Conservation (phyloP, 306 rosid species). For the Parietaria judaica region DNA sequence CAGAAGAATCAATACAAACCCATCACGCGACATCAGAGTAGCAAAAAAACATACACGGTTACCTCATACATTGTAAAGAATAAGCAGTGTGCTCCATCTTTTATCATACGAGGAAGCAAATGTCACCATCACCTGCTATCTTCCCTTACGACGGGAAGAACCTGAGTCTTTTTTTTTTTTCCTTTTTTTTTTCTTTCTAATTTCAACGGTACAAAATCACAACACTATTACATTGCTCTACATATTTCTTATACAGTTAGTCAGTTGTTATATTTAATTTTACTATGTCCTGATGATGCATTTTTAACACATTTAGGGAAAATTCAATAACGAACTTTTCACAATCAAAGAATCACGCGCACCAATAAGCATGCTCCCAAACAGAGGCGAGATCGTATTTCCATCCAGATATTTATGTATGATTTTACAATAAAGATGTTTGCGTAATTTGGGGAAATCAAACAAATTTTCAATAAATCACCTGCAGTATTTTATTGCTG, state of each 20-base stretch:
- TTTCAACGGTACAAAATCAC: conserved; percentile 23
- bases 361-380: too few species aligned
- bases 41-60: conserved; percentile 60
- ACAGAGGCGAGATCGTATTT: too few species aligned
- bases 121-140: conserved; percentile 91
- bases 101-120: conserved; percentile 90
- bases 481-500: too few species aligned
- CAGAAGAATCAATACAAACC: conserved; percentile 37
- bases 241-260: conserved; percentile 15
- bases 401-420: too few species aligned
- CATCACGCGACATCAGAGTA: conserved; percentile 51
- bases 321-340: too few species aligned
- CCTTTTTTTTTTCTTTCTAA: conserved; percentile 25
- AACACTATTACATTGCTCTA: conserved; percentile 23
- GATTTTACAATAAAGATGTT: too few species aligned
- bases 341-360: too few species aligned
- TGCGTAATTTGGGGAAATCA: too few species aligned
- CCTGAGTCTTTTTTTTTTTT: conserved; percentile 27
- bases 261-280: not conserved
- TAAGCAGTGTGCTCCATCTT: conserved; percentile 96
- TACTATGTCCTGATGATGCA: too few species aligned
- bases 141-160: conserved; percentile 65
- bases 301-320: too few species aligned
- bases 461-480: too few species aligned
- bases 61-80: conserved; percentile 91